Base-by-base conservation (phyloP, 2,329 filamentous ascomycete genomes). In the Alternaria solani region DNA sequence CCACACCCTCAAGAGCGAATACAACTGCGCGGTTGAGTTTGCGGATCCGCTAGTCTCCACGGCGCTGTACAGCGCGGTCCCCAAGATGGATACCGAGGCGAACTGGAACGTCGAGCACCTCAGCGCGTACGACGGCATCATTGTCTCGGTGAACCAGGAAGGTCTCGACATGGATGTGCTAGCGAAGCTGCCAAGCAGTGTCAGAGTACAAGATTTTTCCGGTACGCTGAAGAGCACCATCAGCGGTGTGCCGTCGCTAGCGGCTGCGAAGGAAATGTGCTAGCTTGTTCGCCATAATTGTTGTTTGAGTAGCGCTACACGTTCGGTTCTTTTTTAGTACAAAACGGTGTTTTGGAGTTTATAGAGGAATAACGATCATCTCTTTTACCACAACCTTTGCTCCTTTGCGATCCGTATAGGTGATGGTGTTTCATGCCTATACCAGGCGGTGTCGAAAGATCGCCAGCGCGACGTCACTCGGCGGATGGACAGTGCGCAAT, bases 1-100 rank as follows among this genome's bases (percentile, higher is more conserved):
- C 30, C 79, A 75, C 58, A 58, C 52, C 14, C 49, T 67, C 25
- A 78, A 67, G 41, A 71, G 82, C 2, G 67, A 76, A 2, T 64
- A 75, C 51, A 73, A 76, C 59, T 76, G 80, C 20, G 67, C 82
- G 16, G 80, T 85, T 36, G 61, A 70, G 41, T 84, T 81, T 77
- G 78, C 75, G 8, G 82, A 84, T 61, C 78, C 82, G 4, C 62
- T 83, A 16, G 81, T 83, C 16, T 64, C 73, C 42, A 80, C 82
- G 48, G 74, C 76, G 14, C 75, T 74, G 5, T 75, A 84, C 16
- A 77, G 78, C 26, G 75, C 80, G 42, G 79, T 84, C 26, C 51
- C 69, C 5, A 77, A 79, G 4, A 65, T 83, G 5, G 78, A 80
- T 43, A 61, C 65, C 4, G 67, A 77, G 4, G 16, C 42, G 14